Conservation (phyloP, 208 protist genomes). For the Trypanosoma brucei region DNA sequence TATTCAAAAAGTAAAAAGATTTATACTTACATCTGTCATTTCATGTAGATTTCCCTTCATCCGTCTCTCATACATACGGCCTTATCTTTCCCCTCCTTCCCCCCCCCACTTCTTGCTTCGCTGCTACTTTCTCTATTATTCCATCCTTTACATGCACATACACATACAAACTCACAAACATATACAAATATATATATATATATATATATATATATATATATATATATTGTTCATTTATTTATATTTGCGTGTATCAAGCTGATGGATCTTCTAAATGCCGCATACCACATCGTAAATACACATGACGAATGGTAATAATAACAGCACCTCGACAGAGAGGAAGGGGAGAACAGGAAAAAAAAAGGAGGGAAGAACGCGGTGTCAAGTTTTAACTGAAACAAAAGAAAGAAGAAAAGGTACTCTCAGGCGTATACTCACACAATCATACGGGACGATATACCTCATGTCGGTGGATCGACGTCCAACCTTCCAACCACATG, state of each 20-base stretch:
- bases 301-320: too few relatives aligned
- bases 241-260: too few relatives aligned
- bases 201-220: too few relatives aligned
- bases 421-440: neutral
- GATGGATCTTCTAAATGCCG: too few relatives aligned
- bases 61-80: too few relatives aligned
- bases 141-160: neutral
- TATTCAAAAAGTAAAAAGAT: too few relatives aligned
- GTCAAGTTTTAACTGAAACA: neutral
- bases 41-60: too few relatives aligned
- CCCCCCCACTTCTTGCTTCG: neutral
- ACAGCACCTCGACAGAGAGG: neutral
- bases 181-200: too few relatives aligned
- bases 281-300: too few relatives aligned
- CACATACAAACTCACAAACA: conserved; percentile 11
- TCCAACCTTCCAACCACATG: conserved; percentile 51
- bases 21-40: too few relatives aligned
- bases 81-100: too few relatives aligned
- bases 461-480: conserved; percentile 28
- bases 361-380: conserved; percentile 1
- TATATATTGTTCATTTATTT: too few relatives aligned
- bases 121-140: neutral
- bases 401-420: neutral
- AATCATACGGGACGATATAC: neutral
- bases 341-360: conserved; percentile 10